Conservation (phyloP, 225 moss, liverwort and hornwort species). For the Bryum argenteum region DNA sequence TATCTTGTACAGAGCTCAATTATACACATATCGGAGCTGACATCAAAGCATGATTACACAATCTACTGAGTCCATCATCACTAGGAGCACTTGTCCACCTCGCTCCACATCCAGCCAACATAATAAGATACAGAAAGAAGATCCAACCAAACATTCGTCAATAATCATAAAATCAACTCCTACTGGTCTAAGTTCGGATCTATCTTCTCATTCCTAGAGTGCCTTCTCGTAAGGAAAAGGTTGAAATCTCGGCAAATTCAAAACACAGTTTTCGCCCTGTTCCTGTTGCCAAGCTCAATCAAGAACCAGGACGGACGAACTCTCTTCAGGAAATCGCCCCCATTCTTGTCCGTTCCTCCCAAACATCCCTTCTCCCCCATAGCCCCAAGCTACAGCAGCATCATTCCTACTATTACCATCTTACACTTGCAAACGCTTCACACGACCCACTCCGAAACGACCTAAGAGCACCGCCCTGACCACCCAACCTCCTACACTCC, state of each 20-base stretch:
- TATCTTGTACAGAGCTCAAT: constrained; percentile 43
- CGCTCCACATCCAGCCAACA: constrained; percentile 13
- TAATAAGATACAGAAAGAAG: background rate
- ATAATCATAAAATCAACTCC: constrained; percentile 21
- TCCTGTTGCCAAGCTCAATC: constrained; percentile 44
- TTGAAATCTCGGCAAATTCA: constrained; percentile 60
- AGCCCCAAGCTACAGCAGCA: constrained; percentile 24
- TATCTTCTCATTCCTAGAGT: constrained; percentile 26
- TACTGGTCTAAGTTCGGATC: constrained; percentile 19
- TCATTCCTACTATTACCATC: constrained; percentile 23
- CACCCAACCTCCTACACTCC: constrained; percentile 44
- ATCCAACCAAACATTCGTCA: constrained; percentile 21
- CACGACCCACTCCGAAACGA: constrained; percentile 12
- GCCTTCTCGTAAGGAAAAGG: constrained; percentile 45
- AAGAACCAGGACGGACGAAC: constrained; percentile 27
- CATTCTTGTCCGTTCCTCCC: constrained; percentile 35
- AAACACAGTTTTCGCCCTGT: constrained; percentile 47
- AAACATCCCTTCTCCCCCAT: background rate
- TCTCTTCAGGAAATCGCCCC: constrained; percentile 27
- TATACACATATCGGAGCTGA: constrained; percentile 36
- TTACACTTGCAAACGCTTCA: constrained; percentile 37
- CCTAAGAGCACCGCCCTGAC: background rate
- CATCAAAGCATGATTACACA: constrained; percentile 17
- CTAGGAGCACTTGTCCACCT: constrained; percentile 22
- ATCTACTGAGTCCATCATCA: constrained; percentile 9